These are phyloP conservation scores for Starmerella floricola DNA, from an alignment of 805 yeast genomes.

Conservation along the genomic window DNA sequence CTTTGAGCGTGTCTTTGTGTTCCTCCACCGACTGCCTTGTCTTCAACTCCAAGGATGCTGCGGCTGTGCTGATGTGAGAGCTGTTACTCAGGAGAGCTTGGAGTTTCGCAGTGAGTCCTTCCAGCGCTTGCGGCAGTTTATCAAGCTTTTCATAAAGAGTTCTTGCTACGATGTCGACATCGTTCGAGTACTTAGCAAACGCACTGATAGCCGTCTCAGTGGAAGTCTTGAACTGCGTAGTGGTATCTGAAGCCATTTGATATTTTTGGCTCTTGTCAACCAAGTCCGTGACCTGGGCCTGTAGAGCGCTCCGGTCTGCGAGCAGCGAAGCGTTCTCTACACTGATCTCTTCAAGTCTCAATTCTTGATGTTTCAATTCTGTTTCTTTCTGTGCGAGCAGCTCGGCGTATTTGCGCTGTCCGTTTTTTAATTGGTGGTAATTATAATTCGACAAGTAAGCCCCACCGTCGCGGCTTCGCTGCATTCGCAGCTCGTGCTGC, in stretches of 20 bases:
- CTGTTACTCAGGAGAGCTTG: not conserved
- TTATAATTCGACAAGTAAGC: conserved; percentile 47
- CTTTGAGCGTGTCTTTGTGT: no score
- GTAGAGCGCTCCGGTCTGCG: not conserved
- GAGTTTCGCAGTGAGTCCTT: not conserved
- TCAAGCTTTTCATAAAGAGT: not conserved
- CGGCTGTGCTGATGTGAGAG: no score
- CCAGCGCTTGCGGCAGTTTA: not conserved
- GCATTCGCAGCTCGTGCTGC: conserved; percentile 48
- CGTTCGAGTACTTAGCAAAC: not conserved
- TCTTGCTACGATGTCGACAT: not conserved
- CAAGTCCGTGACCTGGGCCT: not conserved
- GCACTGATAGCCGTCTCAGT: not conserved
- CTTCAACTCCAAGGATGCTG: no score
- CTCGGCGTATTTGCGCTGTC: conserved; percentile 6
- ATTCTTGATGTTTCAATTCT: not conserved
- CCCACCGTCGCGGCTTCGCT: conserved; percentile 58
- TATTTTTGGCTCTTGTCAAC: not conserved
- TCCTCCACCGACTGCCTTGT: no score
- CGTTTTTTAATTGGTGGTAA: conserved; percentile 29
- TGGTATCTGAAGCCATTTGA: not conserved
- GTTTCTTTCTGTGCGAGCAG: conserved; percentile 8
- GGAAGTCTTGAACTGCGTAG: not conserved
- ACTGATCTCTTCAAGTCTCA: not conserved
- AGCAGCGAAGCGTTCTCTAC: not conserved